Conservation (phyloP, 2,329 filamentous ascomycete species). For the Purpureocillium lavendulum region DNA sequence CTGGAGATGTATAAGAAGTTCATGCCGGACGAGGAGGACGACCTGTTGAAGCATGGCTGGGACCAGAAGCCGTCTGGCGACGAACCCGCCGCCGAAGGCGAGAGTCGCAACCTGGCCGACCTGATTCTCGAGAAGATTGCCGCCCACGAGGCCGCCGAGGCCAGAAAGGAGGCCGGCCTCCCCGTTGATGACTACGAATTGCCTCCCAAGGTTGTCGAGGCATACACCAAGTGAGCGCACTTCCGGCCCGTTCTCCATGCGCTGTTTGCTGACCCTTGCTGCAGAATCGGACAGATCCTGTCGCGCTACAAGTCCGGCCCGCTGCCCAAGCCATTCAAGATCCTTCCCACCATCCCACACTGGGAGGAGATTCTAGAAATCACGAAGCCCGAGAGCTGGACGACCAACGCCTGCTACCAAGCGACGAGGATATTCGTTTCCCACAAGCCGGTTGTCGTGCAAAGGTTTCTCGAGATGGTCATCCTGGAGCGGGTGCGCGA, state of each 20-base stretch:
- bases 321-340: conserved; percentile 95
- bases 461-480: conserved; percentile 79
- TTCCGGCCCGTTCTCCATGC: neutral
- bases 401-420: conserved; percentile 73
- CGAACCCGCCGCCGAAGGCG: conserved; percentile 34
- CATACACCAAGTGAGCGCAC: conserved; percentile 69
- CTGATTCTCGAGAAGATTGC: conserved; percentile 93
- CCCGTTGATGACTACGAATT: conserved; percentile 79
- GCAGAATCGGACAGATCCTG: conserved; percentile 74
- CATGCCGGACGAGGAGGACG: conserved; percentile 63
- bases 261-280: conserved; percentile 8
- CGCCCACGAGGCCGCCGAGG: conserved; percentile 69
- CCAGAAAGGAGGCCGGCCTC: conserved; percentile 33
- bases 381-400: conserved; percentile 69
- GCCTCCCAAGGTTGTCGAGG: conserved; percentile 85
- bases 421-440: conserved; percentile 91
- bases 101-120: conserved; percentile 76
- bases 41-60: conserved; percentile 61
- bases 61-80: conserved; percentile 36
- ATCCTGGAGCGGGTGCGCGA: conserved; percentile 86
- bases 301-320: conserved; percentile 94
- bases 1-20: conserved; percentile 88
- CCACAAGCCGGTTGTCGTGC: conserved; percentile 68
- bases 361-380: conserved; percentile 85
- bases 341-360: conserved; percentile 80